These are phyloP conservation scores for Blastocystis sp. DNA, from an alignment of 352 stramenopile genomes.

Conservation along the genomic window DNA sequence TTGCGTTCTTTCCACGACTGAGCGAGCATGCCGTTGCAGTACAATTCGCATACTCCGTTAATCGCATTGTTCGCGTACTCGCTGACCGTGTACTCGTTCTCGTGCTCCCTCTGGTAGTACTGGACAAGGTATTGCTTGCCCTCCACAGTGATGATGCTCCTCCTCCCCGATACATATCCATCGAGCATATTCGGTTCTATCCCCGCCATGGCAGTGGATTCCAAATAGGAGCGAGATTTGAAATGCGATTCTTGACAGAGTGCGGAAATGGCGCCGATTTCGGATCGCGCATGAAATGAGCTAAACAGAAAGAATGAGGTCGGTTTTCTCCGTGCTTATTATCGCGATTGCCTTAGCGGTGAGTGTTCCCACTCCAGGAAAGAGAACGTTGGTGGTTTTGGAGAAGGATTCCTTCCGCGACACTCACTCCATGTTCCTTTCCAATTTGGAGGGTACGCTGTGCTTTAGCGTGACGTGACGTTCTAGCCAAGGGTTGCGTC, in stretches of 20 bases:
- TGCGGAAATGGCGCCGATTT: not conserved
- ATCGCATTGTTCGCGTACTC: not conserved
- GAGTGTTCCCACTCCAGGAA: conserved; percentile 16
- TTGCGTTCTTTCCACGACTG: not conserved
- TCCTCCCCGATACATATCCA: not conserved
- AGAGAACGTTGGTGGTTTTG: conserved; percentile 35
- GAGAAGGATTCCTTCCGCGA: conserved; percentile 8
- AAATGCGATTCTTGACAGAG: not conserved
- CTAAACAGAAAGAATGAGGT: conserved; percentile 16
- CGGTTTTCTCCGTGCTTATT: conserved; percentile 31
- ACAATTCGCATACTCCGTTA: not conserved
- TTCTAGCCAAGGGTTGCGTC: conserved; percentile 25
- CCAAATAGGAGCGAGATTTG: not conserved
- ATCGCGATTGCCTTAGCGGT: not conserved
- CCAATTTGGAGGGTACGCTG: conserved; percentile 24
- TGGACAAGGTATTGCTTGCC: not conserved
- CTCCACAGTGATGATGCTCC: not conserved
- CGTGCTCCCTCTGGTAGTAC: not conserved
- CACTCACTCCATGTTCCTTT: conserved; percentile 46
- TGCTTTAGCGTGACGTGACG: not conserved
- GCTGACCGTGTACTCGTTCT: not conserved
- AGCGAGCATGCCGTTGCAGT: not conserved
- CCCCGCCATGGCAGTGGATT: not conserved
- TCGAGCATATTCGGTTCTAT: not conserved
- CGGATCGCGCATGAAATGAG: not conserved